Evolutionary conservation across 2,329 filamentous ascomycete species (phyloP).

Genomic region (Cladophialophora carrionii): DNA sequence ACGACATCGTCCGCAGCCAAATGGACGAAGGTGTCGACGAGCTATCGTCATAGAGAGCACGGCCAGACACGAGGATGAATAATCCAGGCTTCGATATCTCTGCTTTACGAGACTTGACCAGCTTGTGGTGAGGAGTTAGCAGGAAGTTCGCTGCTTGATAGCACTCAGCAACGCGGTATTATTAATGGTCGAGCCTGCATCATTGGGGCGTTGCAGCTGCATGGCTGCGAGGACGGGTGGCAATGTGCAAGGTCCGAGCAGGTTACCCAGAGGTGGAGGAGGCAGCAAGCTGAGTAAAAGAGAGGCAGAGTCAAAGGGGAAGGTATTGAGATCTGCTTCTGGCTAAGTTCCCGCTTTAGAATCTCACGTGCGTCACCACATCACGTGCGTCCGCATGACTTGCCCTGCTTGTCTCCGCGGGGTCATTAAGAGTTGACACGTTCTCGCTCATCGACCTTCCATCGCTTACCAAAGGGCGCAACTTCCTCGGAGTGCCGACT

Average conservation of each 20-base stretch:
- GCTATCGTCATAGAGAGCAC: background rate
- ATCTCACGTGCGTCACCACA: background rate
- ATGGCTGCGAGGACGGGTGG: background rate
- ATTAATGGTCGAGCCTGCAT: background rate
- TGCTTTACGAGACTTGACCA: background rate
- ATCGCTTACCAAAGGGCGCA: background rate
- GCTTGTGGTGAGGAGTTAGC: background rate
- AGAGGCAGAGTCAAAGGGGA: background rate
- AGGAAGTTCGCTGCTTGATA: background rate
- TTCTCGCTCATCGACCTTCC: background rate
- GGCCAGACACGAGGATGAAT: slow-evolving; percentile 7
- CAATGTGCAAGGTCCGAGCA: background rate
- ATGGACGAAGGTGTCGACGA: background rate
- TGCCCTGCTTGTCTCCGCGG: background rate
- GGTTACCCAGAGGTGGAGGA: background rate
- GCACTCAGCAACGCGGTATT: background rate
- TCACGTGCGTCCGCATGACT: background rate
- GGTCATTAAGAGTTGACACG: background rate
- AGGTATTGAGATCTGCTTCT: background rate
- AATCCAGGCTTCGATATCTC: background rate
- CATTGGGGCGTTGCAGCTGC: background rate
- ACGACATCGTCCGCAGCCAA: background rate
- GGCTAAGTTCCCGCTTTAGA: background rate
- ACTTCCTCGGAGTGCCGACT: background rate
- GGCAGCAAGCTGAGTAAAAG: background rate